phyloP scores from a whole-genome alignment of 345 rosid genomes.

The Lepidium africanum region DNA sequence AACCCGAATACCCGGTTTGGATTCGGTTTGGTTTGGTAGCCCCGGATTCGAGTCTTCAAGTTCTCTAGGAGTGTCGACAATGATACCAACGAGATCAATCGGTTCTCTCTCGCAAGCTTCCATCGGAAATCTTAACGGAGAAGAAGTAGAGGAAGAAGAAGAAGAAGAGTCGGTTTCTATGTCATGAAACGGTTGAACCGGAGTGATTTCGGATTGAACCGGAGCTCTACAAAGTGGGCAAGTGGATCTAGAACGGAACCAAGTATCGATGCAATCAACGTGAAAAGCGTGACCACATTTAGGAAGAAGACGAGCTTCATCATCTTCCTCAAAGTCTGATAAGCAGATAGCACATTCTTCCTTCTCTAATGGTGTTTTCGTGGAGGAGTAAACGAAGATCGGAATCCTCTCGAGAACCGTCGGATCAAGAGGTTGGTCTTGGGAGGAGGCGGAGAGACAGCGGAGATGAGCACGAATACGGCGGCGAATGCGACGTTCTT shows the following conservation, averaged over 20 bases:
- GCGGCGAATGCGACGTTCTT: constrained; percentile 38
- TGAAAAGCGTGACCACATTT: constrained; percentile 71
- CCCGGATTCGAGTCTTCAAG: constrained; percentile 10
- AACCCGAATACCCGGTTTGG: constrained; percentile 30
- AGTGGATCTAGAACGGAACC: constrained; percentile 67
- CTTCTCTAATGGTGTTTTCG: constrained; percentile 24
- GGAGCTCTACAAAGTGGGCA: constrained; percentile 84
- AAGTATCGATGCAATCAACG: constrained; percentile 71
- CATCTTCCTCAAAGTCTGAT: constrained; percentile 66
- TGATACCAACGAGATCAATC: constrained; percentile 10
- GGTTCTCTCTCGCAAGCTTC: constrained; percentile 23
- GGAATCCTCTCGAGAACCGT: constrained; percentile 47
- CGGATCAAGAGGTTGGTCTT: constrained; percentile 36
- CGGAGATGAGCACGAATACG: constrained; percentile 29
- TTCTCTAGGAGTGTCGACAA: constrained; percentile 29
- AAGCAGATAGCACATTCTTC: constrained; percentile 68
- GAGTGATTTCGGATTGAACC: constrained; percentile 27
- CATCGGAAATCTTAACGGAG: constrained; percentile 22
- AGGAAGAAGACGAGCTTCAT: constrained; percentile 57
- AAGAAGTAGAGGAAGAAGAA: neutral
- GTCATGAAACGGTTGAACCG: constrained; percentile 15
- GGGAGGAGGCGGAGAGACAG: constrained; percentile 16
- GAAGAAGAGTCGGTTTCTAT: constrained; percentile 20
- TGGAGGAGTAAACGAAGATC: constrained; percentile 35
- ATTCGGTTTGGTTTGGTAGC: constrained; percentile 2